phyloP scores from a whole-genome alignment of 2,329 filamentous ascomycete genomes.

The Dichotomopilus funicola region DNA sequence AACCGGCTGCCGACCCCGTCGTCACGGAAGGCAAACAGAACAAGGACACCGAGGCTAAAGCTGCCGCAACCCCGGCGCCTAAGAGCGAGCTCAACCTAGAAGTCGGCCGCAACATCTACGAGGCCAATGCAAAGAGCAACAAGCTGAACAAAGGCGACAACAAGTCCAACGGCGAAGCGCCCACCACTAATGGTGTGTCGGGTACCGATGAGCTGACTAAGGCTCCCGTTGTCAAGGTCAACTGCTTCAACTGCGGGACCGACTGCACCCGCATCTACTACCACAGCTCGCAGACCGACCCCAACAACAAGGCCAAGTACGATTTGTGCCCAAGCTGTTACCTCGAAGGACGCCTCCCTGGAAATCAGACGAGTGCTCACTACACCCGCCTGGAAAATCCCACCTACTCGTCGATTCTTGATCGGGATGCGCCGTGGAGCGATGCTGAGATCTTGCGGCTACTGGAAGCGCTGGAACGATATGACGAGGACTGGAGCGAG shows the following conservation, averaged over 20 bases:
- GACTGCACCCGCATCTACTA: constrained; percentile 69
- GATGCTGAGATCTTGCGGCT: constrained; percentile 85
- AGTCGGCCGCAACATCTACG: constrained; percentile 91
- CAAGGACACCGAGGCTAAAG: constrained; percentile 66
- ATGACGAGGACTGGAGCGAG: constrained; percentile 92
- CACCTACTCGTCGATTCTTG: constrained; percentile 69
- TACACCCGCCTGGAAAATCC: constrained; percentile 87
- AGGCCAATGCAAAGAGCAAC: constrained; percentile 72
- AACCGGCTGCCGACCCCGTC: constrained; percentile 73
- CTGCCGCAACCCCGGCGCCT: constrained; percentile 55
- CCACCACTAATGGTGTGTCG: constrained; percentile 57
- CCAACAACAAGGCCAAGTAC: constrained; percentile 65
- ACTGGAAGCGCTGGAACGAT: constrained; percentile 83
- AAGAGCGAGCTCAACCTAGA: constrained; percentile 88
- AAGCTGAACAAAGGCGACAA: constrained; percentile 67
- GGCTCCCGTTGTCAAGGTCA: constrained; percentile 59
- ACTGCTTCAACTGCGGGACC: constrained; percentile 87
- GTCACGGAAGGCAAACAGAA: constrained; percentile 55
- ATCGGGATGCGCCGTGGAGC: constrained; percentile 83
- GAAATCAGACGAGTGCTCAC: constrained; percentile 69
- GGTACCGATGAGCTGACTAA: constrained; percentile 57
- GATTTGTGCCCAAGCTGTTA: constrained; percentile 91
- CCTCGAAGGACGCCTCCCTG: constrained; percentile 74
- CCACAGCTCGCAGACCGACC: constrained; percentile 49
- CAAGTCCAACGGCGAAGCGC: constrained; percentile 70